Evolutionary conservation across 1,284 basidiomycete genomes (phyloP), one percentile per base, ranked within the genome.

Genomic region (Sutorius eximius): DNA sequence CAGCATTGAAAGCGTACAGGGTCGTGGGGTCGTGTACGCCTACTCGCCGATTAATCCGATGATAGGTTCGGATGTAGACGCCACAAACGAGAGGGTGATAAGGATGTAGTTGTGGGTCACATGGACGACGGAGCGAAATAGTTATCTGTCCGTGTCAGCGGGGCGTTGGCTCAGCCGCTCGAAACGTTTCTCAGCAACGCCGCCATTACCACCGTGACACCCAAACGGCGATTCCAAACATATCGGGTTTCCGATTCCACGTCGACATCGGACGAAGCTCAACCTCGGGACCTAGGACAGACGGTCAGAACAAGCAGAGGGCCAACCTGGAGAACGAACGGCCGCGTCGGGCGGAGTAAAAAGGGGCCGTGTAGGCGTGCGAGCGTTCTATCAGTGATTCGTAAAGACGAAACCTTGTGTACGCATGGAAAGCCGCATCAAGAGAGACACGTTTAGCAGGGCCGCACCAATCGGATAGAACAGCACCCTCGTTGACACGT

Each of bases 111-210:
- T 18, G 36, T 15, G 11, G 8, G 2, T 38, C 54, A 58, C 59
- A 55, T 60, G 59, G 58, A 41, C 45, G 15, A 13, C 20, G 20
- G 27, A 42, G 11, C 16, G 40, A 18, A 49, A 37, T 27, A 16
- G 30, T 5, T 3, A 8, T 22, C 24, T 6, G 24, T 34, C 12
- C n/a, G 34, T 29, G 30, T 45, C 11, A 32, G 20, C 29, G 27
- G 30, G 37, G 13, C 15, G 32, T 45, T 38, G 37, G 48, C n/a
- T 54, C 48, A 49, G n/a, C 29, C 22, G 22, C 37, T 45, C 46
- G 49, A 62, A 60, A 64, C 59, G 46, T 18, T 42, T 37, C 20
- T 43, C n/a, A 44, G 9, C 36, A 16, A 45, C 37, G 10, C 45
- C 40, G 11, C 45, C 24, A 49, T 29, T 32, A 50, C 5, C 6